Base-by-base conservation (phyloP, 192 early-diverging fungal genomes). In the Backusella liffmaniae region DNA sequence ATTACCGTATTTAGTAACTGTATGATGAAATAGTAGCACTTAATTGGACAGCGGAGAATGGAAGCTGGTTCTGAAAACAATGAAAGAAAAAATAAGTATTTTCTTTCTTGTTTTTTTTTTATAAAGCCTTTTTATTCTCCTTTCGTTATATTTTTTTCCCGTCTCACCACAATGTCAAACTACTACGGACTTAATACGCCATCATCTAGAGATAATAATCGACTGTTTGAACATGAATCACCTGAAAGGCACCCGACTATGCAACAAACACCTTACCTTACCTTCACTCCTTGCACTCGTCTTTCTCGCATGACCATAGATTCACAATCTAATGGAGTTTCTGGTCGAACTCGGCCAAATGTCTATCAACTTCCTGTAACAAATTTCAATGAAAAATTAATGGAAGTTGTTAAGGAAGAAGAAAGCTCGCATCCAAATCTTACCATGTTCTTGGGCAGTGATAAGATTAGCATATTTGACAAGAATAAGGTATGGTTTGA, bases 301-400 rank as follows among this genome's bases (percentile, higher is more conserved):
- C 39, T 71, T 18, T 71, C 70, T 26, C 35, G 70, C 15, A 71
- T 71, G 70, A 71, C 70, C 2, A 71, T 71, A 46, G 70, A 71
- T 8, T 71, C 70, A 29, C 70, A 71, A 49, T 49, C 70, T 4
- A 71, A 71, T 30, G 26, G 44, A 21, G 9, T 23, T 37, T 21
- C 21, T 56, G 39, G 68, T 2, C 70, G 70, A 41, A 70, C 21
- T 62, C 39, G 70, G 26, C 15, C 70, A 0, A 41, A 41, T 16
- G 5, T 46, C 2, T 49, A 32, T 49, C 23, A 42, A 13, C 41
- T 26, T 30, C 70, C 70, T 15, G 70, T 26, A 5, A 71, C 41
- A 1, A 71, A 71, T 7, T 71, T 71, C 30, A 71, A 23, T 23
- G 42, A 71, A 32, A 71, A 32, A 49, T 71, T 71, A 32, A 71